Conservation (phyloP, 495 filamentous ascomycete species). For the Aspergillus sparsus region DNA sequence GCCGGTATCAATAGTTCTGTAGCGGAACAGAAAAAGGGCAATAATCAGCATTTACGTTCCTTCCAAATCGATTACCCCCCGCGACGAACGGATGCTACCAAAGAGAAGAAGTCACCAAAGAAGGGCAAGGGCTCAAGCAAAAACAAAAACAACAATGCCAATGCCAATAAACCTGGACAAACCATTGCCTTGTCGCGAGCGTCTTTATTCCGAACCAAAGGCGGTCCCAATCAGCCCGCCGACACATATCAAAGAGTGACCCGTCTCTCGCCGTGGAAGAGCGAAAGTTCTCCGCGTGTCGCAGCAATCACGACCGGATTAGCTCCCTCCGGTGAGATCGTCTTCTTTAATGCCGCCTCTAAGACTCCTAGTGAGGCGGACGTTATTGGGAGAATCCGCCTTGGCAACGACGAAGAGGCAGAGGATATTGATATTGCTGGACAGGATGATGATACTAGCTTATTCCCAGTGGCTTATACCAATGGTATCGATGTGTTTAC, state of each 20-base stretch:
- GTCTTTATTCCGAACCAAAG: conserved; percentile 63
- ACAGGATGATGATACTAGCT: conserved; percentile 46
- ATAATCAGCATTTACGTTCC: conserved; percentile 86
- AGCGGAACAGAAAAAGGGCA: conserved; percentile 66
- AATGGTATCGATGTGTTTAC: conserved; percentile 71
- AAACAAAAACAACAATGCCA: background rate
- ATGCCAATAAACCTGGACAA: conserved; percentile 37
- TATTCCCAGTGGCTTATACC: conserved; percentile 76
- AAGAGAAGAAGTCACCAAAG: conserved; percentile 17
- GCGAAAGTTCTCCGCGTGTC: conserved; percentile 53
- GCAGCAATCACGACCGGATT: conserved; percentile 76
- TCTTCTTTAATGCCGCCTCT: conserved; percentile 69
- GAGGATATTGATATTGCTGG: conserved; percentile 78
- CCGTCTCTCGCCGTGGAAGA: conserved; percentile 66
- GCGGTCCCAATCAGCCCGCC: conserved; percentile 36
- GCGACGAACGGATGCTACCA: conserved; percentile 14
- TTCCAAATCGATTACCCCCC: conserved; percentile 61
- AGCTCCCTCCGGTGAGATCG: conserved; percentile 71
- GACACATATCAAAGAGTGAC: conserved; percentile 80
- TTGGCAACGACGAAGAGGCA: conserved; percentile 64
- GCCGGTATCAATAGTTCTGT: conserved; percentile 86
- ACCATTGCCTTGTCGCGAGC: conserved; percentile 58
- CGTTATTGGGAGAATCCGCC: conserved; percentile 65
- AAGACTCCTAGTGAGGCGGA: conserved; percentile 54
- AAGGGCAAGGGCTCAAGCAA: conserved; percentile 5